phyloP scores from a whole-genome alignment of 2,329 filamentous ascomycete species.

The Scytalidium lignicola region DNA sequence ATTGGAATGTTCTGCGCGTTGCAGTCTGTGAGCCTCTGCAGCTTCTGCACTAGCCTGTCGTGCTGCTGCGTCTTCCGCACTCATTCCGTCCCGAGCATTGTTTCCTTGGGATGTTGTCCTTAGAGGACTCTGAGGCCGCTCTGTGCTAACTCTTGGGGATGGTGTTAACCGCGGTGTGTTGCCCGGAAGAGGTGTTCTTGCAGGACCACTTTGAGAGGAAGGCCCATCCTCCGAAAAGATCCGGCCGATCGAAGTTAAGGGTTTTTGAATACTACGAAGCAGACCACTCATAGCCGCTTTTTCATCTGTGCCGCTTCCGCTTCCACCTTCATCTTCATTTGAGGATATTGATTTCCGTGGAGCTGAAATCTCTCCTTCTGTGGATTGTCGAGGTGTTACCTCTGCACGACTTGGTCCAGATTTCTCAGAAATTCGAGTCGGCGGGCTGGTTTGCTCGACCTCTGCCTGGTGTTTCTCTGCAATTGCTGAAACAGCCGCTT shows the following conservation, averaged over 20 bases:
- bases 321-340: slow-evolving; percentile 44
- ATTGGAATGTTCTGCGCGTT: slow-evolving; percentile 79
- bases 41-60: slow-evolving; percentile 85
- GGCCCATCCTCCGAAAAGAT: slow-evolving; percentile 75
- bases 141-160: slow-evolving; percentile 20
- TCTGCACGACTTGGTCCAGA: slow-evolving; percentile 47
- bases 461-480: slow-evolving; percentile 76
- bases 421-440: slow-evolving; percentile 36
- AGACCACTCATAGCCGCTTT: slow-evolving; percentile 78
- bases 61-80: slow-evolving; percentile 82
- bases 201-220: slow-evolving; percentile 28
- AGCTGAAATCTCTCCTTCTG: slow-evolving; percentile 53
- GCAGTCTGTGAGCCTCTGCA: slow-evolving; percentile 79
- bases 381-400: slow-evolving; percentile 53
- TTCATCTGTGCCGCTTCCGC: slow-evolving; percentile 54
- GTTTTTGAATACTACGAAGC: slow-evolving; percentile 84
- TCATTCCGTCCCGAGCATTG: slow-evolving; percentile 34
- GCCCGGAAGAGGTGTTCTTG: slow-evolving; percentile 39
- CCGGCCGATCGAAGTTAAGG: slow-evolving; percentile 83
- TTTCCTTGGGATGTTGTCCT: slow-evolving; percentile 13
- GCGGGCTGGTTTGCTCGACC: slow-evolving; percentile 35
- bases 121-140: slow-evolving; percentile 18
- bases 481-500: slow-evolving; percentile 90
- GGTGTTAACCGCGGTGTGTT: slow-evolving; percentile 32
- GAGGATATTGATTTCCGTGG: slow-evolving; percentile 51